Evolutionary conservation across 176 grass and related monocot species (phyloP).

Genomic region (Thinopyrum elongatum): DNA sequence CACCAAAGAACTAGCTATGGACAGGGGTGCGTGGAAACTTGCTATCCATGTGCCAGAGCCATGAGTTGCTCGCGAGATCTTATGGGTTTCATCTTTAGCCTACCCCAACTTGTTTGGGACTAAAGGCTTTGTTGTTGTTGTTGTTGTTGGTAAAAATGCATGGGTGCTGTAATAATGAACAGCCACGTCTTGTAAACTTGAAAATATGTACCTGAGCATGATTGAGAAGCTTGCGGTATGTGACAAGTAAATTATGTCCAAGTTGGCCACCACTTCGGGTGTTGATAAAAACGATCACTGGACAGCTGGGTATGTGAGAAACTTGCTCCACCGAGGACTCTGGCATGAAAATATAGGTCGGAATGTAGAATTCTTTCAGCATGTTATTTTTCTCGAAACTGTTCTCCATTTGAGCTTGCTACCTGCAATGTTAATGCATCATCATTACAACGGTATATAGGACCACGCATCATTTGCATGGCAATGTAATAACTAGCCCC

Average conservation of each 20-base stretch:
- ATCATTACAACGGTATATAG: conserved; percentile 10
- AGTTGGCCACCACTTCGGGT: conserved; percentile 88
- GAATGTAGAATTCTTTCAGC: conserved; percentile 77
- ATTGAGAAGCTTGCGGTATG: conserved; percentile 79
- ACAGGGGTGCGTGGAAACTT: too few relatives aligned
- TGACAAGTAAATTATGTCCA: conserved; percentile 63
- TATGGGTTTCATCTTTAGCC: too few relatives aligned
- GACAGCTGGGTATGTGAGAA: conserved; percentile 62
- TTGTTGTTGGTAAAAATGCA: conserved; percentile 30
- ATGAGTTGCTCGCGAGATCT: too few relatives aligned
- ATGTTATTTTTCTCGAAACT: conserved; percentile 27
- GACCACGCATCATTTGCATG: neutral
- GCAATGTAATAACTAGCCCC: neutral
- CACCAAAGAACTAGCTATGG: too few relatives aligned
- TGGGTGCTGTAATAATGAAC: neutral
- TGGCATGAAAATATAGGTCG: conserved; percentile 57
- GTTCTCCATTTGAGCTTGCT: conserved; percentile 39
- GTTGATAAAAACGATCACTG: conserved; percentile 92
- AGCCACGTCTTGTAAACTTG: conserved; percentile 11
- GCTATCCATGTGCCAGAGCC: too few relatives aligned
- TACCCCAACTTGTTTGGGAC: too few relatives aligned
- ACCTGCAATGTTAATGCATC: conserved; percentile 38
- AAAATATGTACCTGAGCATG: conserved; percentile 63
- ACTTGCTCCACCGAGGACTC: conserved; percentile 39
- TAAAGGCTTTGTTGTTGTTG: too few relatives aligned